Base-by-base conservation (phyloP, 2,329 filamentous ascomycete genomes). In the Coniella vitis region DNA sequence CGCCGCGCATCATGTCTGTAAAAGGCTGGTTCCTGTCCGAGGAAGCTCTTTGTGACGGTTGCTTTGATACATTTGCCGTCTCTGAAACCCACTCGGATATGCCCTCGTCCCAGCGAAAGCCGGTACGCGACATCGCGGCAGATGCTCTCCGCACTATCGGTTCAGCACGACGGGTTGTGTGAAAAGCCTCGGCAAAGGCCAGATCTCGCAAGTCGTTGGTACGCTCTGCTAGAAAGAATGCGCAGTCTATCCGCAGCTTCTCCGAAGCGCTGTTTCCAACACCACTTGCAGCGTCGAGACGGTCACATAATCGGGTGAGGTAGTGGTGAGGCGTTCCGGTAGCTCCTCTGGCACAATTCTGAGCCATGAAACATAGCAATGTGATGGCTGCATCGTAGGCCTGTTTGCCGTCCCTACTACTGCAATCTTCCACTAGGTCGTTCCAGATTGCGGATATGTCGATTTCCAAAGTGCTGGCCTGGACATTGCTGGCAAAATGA, bases 131-230 rank as follows among this genome's bases (percentile, higher is more conserved):
- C n/a, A 41, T 55, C 2, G 50, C 40, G 4, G 38, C 21, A 22
- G 39, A 52, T 45, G 37, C 51, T 22, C 42, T 47, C 4, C 34
- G 16, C 8, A 45, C 36, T n/a, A 49, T 44, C 13, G 17, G 19
- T 10, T 32, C 34, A 16, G 19, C 16, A 35, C 4, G 25, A 4
- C 17, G 29, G 31, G 4, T 8, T 21, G 13, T 48, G 37, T 51
- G 49, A 4, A 77, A 61, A 25, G 61, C 67, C 55, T 80, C 77
- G 3, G 75, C 76, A 56, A 75, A 78, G 9, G 70, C 71, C 36
- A 79, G 67, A 54, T 80, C 76, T 21, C 71, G 65, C 7, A 79
- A 61, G 54, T 77, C 72, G 47, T 71, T 72, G 13, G 74, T 79
- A 46, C 70, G 67, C 50, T 76, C 72, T 1, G 76, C 75, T 22